phyloP scores from a whole-genome alignment of 768 basidiomycete genomes.

The Hericium alpestre region DNA sequence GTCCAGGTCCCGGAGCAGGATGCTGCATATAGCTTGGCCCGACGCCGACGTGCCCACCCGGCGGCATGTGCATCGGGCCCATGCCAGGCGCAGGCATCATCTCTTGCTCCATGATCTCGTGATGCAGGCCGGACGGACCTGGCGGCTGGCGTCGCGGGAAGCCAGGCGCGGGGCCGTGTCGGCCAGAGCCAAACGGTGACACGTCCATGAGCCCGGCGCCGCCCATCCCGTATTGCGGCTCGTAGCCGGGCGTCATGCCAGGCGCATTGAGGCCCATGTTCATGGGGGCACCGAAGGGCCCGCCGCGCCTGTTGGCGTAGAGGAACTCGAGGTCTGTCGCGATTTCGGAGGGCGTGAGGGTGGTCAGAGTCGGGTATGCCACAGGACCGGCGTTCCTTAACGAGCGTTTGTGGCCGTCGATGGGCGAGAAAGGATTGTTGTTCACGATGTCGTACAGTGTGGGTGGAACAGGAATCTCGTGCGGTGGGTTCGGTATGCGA shows the following conservation, averaged over 20 bases:
- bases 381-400: slow-evolving; percentile 9
- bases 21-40: not conserved
- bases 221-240: not conserved
- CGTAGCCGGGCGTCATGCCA: slow-evolving; percentile 1
- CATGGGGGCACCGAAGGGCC: not conserved
- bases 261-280: slow-evolving; percentile 6
- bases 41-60: not conserved
- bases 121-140: slow-evolving; percentile 9
- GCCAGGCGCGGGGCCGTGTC: not conserved
- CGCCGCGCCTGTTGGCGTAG: slow-evolving; percentile 14
- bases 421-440: slow-evolving; percentile 35
- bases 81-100: not conserved
- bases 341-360: slow-evolving; percentile 21
- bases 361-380: slow-evolving; percentile 21
- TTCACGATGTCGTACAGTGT: slow-evolving; percentile 60
- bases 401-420: slow-evolving; percentile 12
- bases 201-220: slow-evolving; percentile 2
- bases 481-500: slow-evolving; percentile 46
- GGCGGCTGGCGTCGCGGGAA: slow-evolving; percentile 5
- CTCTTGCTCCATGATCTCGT: slow-evolving; percentile 5
- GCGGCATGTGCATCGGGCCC: slow-evolving; percentile 1
- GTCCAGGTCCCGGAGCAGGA: not conserved
- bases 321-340: slow-evolving; percentile 22
- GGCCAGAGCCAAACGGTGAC: slow-evolving; percentile 6
- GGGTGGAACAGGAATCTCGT: slow-evolving; percentile 43